A percentile compares a stretch with the other conserved stretches of the same genome.
Evolutionary conservation across 1,284 basidiomycete genomes (phyloP).

Genomic region (Cutaneotrichosporon sp.): DNA sequence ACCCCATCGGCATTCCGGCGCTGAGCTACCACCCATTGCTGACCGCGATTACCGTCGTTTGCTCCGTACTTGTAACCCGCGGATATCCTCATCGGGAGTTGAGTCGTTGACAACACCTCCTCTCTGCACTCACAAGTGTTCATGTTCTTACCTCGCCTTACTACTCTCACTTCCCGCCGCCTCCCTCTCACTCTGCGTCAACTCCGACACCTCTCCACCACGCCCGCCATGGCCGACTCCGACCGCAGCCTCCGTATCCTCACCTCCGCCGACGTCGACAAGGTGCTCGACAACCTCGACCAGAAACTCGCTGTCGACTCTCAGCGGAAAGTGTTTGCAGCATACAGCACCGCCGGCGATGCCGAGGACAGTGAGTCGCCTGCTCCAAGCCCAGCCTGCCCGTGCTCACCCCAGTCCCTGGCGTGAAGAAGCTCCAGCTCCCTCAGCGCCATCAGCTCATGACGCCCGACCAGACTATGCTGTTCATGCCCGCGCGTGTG

Average conservation of each 20-base stretch:
- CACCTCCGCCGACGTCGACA: conserved; percentile 36
- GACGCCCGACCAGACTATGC: conserved; percentile 28
- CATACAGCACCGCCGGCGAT: conserved; percentile 24
- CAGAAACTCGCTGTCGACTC: conserved; percentile 31
- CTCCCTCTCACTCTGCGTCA: neutral
- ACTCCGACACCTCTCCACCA: neutral
- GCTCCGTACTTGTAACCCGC: no score
- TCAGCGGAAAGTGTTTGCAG: conserved; percentile 39
- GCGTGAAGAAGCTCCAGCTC: conserved; percentile 30
- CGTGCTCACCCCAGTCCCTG: conserved; percentile 4
- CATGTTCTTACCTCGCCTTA: no score
- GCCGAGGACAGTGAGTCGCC: conserved; percentile 13
- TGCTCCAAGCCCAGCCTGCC: no score
- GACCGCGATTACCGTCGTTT: no score
- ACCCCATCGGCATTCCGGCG: no score
- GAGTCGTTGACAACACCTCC: no score
- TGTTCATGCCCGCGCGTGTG: conserved; percentile 49
- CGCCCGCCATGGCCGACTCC: conserved; percentile 5
- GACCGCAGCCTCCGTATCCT: conserved; percentile 26
- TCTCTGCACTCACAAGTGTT: no score
- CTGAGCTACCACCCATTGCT: no score
- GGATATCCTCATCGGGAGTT: no score
- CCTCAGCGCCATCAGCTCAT: conserved; percentile 34
- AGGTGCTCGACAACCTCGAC: conserved; percentile 30
- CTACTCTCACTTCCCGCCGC: no score